Base-by-base conservation (phyloP, 2,329 filamentous ascomycete species). In the Onygena corvina region DNA sequence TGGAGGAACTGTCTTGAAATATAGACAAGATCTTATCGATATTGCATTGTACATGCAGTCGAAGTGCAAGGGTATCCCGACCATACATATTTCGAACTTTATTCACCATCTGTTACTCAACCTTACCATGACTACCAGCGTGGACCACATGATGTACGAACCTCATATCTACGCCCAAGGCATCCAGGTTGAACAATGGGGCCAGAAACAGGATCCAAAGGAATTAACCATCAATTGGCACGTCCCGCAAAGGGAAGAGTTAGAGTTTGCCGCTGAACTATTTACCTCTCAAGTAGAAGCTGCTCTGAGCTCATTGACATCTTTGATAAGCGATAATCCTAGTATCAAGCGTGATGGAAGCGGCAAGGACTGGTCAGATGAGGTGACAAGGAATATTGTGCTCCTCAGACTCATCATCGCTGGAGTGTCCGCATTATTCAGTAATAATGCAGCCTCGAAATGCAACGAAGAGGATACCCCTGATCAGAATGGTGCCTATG, bases 331-430 rank as follows among this genome's bases (percentile, higher is more conserved):
- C 53, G 81, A 86, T 40, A 77, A 83, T 30, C 83, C 88, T 1
- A 83, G 81, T 2, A 83, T 96, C 48, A 93, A 88, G 65, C 79
- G 90, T 50, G 90, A 89, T 57, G 92, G 92, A 31, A 94, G 90
- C 64, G 93, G 94, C 58, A 98, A 96, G 67, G 90, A 95, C 59
- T 98, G 92, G 92, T 95, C 90, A 0, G 92, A 98, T 63, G 93
- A 98, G 64, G 83, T 96, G 23, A 90, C 88, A 1, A 76, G 92
- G 49, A 87, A 94, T 56, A 75, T 98, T 50, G 86, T 90, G 9
- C 81, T 95, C 47, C 73, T 98, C 11, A 77, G 90, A 25, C 75
- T 98, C n/a, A 80, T 94, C 38, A 80, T 94, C 21, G 93, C 90
- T 2, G 92, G 92, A 48, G 81, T 94, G 51, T 89, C 90, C 5